phyloP scores from a whole-genome alignment of 208 protist genomes.

The Paratrypanosoma confusum region DNA sequence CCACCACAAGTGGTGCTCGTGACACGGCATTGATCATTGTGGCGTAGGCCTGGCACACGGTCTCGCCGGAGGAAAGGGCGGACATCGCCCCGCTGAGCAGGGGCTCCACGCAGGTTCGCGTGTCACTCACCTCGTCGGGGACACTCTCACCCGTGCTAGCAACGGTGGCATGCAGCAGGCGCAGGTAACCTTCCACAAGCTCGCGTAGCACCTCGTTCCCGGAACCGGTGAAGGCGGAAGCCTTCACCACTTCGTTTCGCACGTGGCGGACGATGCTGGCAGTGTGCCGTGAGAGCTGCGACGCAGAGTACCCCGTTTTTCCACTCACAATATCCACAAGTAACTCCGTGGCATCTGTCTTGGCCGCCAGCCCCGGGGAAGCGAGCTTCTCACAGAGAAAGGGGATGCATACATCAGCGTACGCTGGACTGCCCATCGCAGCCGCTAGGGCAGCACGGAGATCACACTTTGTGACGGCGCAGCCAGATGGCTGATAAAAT shows the following conservation, averaged over 20 bases:
- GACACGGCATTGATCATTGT: too few species aligned
- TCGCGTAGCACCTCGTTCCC: too few species aligned
- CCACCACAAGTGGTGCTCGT: too few species aligned
- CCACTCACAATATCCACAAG: constrained; percentile 13
- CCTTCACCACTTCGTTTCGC: constrained; percentile 53
- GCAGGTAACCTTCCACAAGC: too few species aligned
- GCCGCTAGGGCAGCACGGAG: constrained; percentile 25
- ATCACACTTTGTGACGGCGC: constrained; percentile 48
- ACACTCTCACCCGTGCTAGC: too few species aligned
- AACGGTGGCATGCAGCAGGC: too few species aligned
- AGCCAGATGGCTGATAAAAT: constrained; percentile 53
- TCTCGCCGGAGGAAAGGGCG: too few species aligned
- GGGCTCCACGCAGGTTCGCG: too few species aligned
- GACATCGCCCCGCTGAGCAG: too few species aligned
- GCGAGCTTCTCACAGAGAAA: constrained; percentile 61
- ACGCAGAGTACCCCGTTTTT: constrained; percentile 5
- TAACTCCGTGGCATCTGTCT: constrained; percentile 30
- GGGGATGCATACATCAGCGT: constrained; percentile 40
- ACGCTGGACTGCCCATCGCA: constrained; percentile 28
- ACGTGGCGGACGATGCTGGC: constrained; percentile 23
- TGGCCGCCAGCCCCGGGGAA: constrained; percentile 54
- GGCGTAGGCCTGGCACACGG: too few species aligned
- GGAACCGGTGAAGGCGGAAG: constrained; percentile 28
- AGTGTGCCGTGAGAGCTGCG: constrained; percentile 8
- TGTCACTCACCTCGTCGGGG: too few species aligned